Base-by-base conservation (phyloP, 2,329 filamentous ascomycete genomes). In the Beauveria caledonica region DNA sequence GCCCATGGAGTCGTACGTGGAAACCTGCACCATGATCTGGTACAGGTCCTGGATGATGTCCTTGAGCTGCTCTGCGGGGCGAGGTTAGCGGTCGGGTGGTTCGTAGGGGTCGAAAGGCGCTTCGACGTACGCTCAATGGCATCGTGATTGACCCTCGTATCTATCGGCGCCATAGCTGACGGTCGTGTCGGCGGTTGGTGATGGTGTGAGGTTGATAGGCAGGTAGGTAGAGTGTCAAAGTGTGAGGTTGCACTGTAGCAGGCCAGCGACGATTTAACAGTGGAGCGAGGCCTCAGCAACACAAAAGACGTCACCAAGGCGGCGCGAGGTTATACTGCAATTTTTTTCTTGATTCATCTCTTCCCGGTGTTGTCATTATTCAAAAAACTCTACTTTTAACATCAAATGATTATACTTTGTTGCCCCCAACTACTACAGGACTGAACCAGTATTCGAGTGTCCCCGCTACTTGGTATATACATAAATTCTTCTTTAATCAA, bases 1-100 rank as follows among this genome's bases (percentile, higher is more conserved):
- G 62, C 73, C 73, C 62, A 77, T 74, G 45, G 76, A 73, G 74
- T 86, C 83, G 75, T 86, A 88, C 62, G 80, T 79, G 36, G 81
- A 78, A 29, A 82, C 77, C 68, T 87, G 84, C 50, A 87, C 81
- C 77, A 86, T 83, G 62, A 86, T 72, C 66, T 84, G 78, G 76
- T 84, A 86, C 45, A 86, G 78, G 65, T 84, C 82, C 67, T 86
- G 82, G 70, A 87, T 84, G 63, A 84, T 77, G 66, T 84, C 78
- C 68, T 85, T 83, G 72, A 86, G 76, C 72, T 83, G 77, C 66
- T 79, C 83, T 85, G 66, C 15, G 3, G 5, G 33, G 33, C 11
- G 48, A 17, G 8, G 58, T 69, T 50, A 67, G 66, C 45, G 13
- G 25, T 46, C 13, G 36, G 33, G 1, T 11, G 11, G 19, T 25